A percentile compares a stretch with the other conserved stretches of the same genome.
Evolutionary conservation across 2,329 filamentous ascomycete species (phyloP).

Genomic region (Fusarium chaquense): DNA sequence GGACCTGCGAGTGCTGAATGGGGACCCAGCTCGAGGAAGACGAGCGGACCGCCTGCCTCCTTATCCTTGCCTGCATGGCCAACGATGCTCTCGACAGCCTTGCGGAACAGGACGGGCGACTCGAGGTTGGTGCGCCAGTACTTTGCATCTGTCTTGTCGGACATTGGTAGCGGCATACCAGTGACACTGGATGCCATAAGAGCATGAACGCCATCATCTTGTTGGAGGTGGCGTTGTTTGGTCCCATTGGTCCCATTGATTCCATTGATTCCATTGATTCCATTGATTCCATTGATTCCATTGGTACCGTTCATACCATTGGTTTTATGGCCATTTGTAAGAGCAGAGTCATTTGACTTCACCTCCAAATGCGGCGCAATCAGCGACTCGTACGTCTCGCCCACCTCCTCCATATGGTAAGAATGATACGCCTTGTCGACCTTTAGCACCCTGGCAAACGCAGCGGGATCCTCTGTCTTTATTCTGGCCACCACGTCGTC

Average conservation of each 20-base stretch:
- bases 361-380: slow-evolving; percentile 5
- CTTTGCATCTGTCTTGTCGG: slow-evolving; percentile 18
- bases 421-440: slow-evolving; percentile 60
- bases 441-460: slow-evolving; percentile 51
- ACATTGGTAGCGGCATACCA: background rate
- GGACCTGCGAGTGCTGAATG: slow-evolving; percentile 45
- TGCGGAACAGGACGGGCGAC: slow-evolving; percentile 46
- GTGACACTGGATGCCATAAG: slow-evolving; percentile 16
- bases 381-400: slow-evolving; percentile 41
- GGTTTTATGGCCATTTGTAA: slow-evolving; percentile 7
- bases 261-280: background rate
- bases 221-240: background rate
- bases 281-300: background rate
- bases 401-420: slow-evolving; percentile 51
- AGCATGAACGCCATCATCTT: slow-evolving; percentile 3
- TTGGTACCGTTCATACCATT: slow-evolving; percentile 1
- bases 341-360: slow-evolving; percentile 3
- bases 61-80: background rate
- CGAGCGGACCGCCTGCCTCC: background rate
- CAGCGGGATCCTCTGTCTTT: slow-evolving; percentile 47
- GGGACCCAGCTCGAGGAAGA: slow-evolving; percentile 47
- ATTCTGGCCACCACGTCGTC: slow-evolving; percentile 47
- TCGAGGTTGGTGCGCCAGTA: slow-evolving; percentile 52
- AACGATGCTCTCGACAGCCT: slow-evolving; percentile 22
- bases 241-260: background rate